These are phyloP conservation scores for Phytophthora ohioensis DNA, from an alignment of 352 stramenopile species.

Conservation along the genomic window DNA sequence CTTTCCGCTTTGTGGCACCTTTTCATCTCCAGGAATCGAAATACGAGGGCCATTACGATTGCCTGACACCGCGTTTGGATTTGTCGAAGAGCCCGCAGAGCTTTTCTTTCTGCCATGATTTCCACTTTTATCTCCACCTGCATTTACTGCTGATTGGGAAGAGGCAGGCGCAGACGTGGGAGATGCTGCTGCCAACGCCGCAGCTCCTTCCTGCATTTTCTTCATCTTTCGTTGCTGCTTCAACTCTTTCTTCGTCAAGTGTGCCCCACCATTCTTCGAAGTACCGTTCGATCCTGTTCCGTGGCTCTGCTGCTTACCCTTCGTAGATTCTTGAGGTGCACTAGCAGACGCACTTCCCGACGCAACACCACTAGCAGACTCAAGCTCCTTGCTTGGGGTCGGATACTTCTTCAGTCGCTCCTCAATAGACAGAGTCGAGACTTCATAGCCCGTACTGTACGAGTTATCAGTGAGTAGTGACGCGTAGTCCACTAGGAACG, in stretches of 20 bases:
- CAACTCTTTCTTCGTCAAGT: constrained; percentile 71
- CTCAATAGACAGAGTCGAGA: constrained; percentile 68
- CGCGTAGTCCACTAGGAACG: constrained; percentile 82
- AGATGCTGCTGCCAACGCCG: constrained; percentile 7
- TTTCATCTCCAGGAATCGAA: constrained; percentile 52
- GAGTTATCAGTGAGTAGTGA: constrained; percentile 79
- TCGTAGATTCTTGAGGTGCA: constrained; percentile 25
- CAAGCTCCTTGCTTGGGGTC: constrained; percentile 52
- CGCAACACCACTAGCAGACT: constrained; percentile 22
- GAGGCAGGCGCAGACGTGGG: constrained; percentile 8
- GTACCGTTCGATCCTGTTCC: constrained; percentile 19
- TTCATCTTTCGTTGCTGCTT: constrained; percentile 80
- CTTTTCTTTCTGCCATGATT: constrained; percentile 40
- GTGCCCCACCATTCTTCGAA: constrained; percentile 33
- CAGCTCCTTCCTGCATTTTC: constrained; percentile 61
- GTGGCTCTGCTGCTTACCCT: constrained; percentile 35
- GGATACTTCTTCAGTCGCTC: constrained; percentile 66
- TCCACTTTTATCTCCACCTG: constrained; percentile 34
- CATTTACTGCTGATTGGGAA: constrained; percentile 20
- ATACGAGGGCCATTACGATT: constrained; percentile 35
- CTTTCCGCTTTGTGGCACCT: constrained; percentile 42
- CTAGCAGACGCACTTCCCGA: constrained; percentile 8
- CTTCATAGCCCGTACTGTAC: constrained; percentile 83
- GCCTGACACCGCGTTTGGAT: constrained; percentile 9
- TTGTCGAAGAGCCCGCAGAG: constrained; percentile 17